Evolutionary conservation across 164 flowering plant species (phyloP), one percentile per base, ranked within the genome.

Genomic region (Tinospora cordifolia): DNA sequence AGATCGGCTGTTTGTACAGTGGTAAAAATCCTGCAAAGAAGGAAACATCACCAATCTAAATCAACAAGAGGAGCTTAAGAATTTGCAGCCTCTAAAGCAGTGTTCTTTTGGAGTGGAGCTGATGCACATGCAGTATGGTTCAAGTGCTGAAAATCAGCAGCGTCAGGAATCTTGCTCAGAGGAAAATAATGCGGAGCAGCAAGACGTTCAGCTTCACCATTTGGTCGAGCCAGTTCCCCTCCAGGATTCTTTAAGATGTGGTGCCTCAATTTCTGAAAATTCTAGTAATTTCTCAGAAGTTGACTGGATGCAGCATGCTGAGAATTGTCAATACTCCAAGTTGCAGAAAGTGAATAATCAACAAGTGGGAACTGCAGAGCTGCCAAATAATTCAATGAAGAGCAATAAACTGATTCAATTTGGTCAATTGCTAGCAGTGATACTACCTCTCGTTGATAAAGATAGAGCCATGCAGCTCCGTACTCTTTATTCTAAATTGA

Each of bases 381-480:
- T 79, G 54, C 63, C 81, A 21, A 80, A 73, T 71, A 82, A 67
- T 59, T 41, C 80, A 8, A 26, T 69, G 62, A 82, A 71, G 70
- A 84, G 81, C 57, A 59, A 75, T 34, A 88, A 79, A 72, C 87
- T 84, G 75, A 88, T 94, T 34, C 88, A 96, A 5, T 88, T 92
- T 88, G 88, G 75, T 24, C 0, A 80, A 69, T 78, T 94, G 84
- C 86, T 94, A 63, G 92, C 98, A 3, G 77, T 83, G 11, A 79
- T 92, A 71, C 19, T 77, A 46, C 89, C 97, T 26, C 92, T 87
- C 69, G 95, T 94, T 60, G 96, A 92, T 73, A 87, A 88, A 76
- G 99, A 94, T 73, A 88, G 84, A 77, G 84, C 82, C 14, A 81
- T 86, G 92, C 93, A 90, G 76, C 93, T 92, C 72, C 77, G 77